Conservation (phyloP, 257 asterid genomes). For the Misopates orontium region DNA sequence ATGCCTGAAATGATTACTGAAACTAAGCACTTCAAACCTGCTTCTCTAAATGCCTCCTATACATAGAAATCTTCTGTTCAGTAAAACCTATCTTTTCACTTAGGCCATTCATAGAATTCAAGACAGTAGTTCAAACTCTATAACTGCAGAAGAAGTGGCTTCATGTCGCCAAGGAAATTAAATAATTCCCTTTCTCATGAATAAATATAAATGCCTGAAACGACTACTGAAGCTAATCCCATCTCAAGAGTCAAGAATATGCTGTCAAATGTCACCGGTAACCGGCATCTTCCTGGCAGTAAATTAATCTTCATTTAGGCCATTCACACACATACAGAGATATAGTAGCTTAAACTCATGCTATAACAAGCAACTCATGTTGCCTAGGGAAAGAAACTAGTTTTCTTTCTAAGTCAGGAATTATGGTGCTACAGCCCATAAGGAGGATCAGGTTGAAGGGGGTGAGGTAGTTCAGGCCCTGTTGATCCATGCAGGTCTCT, state of each 20-base stretch:
- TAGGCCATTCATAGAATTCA: neutral
- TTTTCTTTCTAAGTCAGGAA: neutral
- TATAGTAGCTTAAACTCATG: neutral
- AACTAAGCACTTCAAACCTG: neutral
- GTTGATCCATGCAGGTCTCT: neutral
- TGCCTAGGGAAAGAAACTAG: neutral
- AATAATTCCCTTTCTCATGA: too few relatives aligned
- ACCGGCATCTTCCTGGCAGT: too few relatives aligned
- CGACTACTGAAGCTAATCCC: too few relatives aligned
- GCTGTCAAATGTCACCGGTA: too few relatives aligned
- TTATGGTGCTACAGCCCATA: neutral
- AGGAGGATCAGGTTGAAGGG: neutral
- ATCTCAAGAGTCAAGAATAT: too few relatives aligned
- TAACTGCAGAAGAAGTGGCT: too few relatives aligned
- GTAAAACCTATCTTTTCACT: slow-evolving; percentile 7
- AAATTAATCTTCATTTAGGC: too few relatives aligned
- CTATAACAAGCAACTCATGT: neutral
- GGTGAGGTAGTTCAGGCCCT: neutral
- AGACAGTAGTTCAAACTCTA: too few relatives aligned
- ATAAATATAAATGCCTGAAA: too few relatives aligned
- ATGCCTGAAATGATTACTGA: neutral
- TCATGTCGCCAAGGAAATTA: too few relatives aligned
- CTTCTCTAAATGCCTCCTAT: slow-evolving; percentile 1
- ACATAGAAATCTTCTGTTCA: neutral
- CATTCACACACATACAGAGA: neutral